Evolutionary conservation across 805 yeast genomes (phyloP).

Genomic region (Clavispora phyllophila): DNA sequence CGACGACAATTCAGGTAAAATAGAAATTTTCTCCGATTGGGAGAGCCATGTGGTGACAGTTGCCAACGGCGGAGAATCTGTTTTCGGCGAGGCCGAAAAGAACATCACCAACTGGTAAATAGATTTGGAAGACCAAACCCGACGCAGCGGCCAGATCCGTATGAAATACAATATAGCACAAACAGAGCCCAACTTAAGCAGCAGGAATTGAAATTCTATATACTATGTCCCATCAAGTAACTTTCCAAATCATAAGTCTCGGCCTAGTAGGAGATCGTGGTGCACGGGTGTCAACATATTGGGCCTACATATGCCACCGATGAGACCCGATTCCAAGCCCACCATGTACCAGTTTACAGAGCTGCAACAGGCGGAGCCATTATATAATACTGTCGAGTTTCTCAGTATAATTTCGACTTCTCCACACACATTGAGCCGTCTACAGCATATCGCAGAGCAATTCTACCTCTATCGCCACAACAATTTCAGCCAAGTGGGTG

Average conservation of each 20-base stretch:
- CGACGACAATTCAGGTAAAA: constrained; percentile 33
- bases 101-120: constrained; percentile 83
- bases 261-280: neutral
- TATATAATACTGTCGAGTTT: neutral
- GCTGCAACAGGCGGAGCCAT: neutral
- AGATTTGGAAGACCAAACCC: neutral
- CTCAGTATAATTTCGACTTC: neutral
- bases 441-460: neutral
- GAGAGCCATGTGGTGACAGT: constrained; percentile 31
- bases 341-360: neutral
- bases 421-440: neutral
- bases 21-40: constrained; percentile 41
- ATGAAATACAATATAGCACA: too few relatives aligned
- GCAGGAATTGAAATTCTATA: too few relatives aligned
- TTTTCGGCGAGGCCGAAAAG: constrained; percentile 90
- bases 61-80: constrained; percentile 50
- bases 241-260: too few relatives aligned
- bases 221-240: too few relatives aligned
- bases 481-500: neutral
- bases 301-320: neutral
- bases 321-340: neutral
- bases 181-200: too few relatives aligned
- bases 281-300: neutral
- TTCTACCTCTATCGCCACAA: neutral
- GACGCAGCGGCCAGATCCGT: too few relatives aligned